Conservation (phyloP, 2,329 filamentous ascomycete species). For the Phoma herbarum region DNA sequence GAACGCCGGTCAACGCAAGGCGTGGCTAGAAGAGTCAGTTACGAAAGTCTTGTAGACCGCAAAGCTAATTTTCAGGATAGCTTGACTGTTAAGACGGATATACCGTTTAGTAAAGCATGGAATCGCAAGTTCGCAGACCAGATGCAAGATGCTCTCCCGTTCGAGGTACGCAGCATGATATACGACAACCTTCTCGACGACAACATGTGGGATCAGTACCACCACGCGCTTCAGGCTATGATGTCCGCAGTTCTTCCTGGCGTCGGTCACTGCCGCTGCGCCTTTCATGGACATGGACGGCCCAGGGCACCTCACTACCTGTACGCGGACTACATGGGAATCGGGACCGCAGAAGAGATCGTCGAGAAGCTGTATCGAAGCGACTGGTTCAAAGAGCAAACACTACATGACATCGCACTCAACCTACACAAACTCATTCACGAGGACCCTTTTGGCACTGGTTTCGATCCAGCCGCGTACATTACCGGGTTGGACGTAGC, state of each 20-base stretch:
- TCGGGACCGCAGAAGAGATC: not conserved
- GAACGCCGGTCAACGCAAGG: not conserved
- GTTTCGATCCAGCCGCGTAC: not conserved
- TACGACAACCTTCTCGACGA: constrained; percentile 1
- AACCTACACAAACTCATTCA: not conserved
- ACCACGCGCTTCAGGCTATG: not conserved
- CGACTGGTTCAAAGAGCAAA: constrained; percentile 1
- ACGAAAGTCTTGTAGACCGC: not conserved
- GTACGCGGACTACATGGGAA: not conserved
- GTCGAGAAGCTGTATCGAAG: not conserved
- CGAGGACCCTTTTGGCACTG: not conserved
- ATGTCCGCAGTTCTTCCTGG: not conserved
- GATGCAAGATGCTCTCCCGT: not conserved
- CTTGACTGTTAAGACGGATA: not conserved
- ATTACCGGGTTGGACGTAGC: not conserved
- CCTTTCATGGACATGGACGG: not conserved
- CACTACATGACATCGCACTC: not conserved
- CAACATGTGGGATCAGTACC: not conserved
- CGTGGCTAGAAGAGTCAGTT: not conserved
- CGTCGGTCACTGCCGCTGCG: constrained; percentile 1
- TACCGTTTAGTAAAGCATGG: constrained; percentile 6
- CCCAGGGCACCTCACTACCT: constrained; percentile 5
- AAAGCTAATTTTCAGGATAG: not conserved
- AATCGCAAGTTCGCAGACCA: not conserved
- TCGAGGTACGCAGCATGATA: constrained; percentile 2